These are phyloP conservation scores for Hypocreales sp. DNA, from an alignment of 2,329 filamentous ascomycete species.

Conservation along the genomic window DNA sequence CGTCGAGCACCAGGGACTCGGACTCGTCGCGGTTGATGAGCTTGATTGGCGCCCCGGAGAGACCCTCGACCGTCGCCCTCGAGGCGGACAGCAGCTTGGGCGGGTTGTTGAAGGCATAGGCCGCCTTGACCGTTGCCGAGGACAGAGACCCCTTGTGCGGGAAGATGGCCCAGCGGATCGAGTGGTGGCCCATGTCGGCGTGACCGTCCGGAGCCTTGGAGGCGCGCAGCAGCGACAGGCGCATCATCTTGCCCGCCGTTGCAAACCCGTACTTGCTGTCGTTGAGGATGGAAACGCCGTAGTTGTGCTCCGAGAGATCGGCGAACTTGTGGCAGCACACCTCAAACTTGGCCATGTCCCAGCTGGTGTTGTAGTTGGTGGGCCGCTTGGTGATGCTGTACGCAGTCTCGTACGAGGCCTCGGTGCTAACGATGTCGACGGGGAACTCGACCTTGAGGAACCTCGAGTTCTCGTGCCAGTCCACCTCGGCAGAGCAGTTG, in stretches of 20 bases:
- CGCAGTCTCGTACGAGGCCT: conserved; percentile 90
- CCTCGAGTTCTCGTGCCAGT: conserved; percentile 94
- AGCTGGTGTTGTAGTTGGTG: conserved; percentile 94
- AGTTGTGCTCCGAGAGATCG: conserved; percentile 74
- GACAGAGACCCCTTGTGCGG: conserved; percentile 65
- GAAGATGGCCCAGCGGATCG: conserved; percentile 79
- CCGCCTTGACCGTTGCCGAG: conserved; percentile 61
- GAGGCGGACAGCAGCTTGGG: conserved; percentile 26
- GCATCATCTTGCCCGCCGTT: conserved; percentile 77
- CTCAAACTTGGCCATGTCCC: conserved; percentile 97
- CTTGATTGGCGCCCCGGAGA: conserved; percentile 36
- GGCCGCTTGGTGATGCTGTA: conserved; percentile 79
- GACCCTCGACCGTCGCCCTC: conserved; percentile 10
- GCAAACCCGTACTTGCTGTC: conserved; percentile 96
- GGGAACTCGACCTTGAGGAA: conserved; percentile 99
- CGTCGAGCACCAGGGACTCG: conserved; percentile 63
- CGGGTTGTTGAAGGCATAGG: conserved; percentile 82
- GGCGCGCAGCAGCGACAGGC: conserved; percentile 68
- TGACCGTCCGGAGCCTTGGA: conserved; percentile 88
- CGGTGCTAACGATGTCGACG: conserved; percentile 76
- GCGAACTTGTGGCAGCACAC: conserved; percentile 94
- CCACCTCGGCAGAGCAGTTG: conserved; percentile 72
- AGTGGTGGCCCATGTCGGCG: conserved; percentile 84
- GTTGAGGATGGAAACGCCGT: conserved; percentile 85
- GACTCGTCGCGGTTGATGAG: conserved; percentile 41